Conservation (phyloP, 768 basidiomycete species). For the Coprinopsis sp. region DNA sequence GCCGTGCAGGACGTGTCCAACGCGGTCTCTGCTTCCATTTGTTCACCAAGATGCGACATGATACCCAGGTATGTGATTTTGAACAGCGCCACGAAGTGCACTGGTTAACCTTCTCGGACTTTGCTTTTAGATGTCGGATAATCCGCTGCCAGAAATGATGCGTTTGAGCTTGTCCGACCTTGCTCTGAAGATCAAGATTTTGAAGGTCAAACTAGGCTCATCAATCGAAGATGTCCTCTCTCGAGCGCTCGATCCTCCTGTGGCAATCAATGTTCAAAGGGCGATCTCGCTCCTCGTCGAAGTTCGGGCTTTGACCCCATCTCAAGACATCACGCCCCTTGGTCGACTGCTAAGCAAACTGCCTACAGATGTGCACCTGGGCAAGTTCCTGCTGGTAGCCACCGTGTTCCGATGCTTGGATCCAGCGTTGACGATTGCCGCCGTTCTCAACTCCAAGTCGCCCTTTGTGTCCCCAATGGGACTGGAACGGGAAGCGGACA, state of each 20-base stretch:
- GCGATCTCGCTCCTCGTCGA: constrained; percentile 91
- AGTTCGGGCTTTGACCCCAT: constrained; percentile 78
- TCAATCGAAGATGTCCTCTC: constrained; percentile 90
- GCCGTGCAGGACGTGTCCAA: constrained; percentile 89
- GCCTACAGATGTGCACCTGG: constrained; percentile 93
- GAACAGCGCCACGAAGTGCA: no score
- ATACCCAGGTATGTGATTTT: constrained; percentile 51
- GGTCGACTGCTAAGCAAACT: constrained; percentile 85
- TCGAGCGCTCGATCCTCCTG: constrained; percentile 85
- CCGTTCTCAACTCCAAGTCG: constrained; percentile 86
- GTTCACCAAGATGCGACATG: constrained; percentile 85
- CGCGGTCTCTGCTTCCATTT: constrained; percentile 91
- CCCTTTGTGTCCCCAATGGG: constrained; percentile 91
- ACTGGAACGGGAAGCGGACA: constrained; percentile 79
- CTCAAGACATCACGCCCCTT: constrained; percentile 93
- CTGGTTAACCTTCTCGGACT: constrained; percentile 1
- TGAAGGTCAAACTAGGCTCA: constrained; percentile 79
- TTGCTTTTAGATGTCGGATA: constrained; percentile 66
- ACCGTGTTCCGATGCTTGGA: constrained; percentile 87
- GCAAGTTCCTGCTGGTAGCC: constrained; percentile 86
- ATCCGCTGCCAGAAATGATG: constrained; percentile 94
- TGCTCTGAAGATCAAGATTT: constrained; percentile 87
- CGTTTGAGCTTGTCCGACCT: constrained; percentile 90
- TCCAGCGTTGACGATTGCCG: constrained; percentile 94
- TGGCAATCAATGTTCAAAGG: constrained; percentile 79